A percentile compares a stretch with the other conserved stretches of the same genome.
These are phyloP conservation scores for Hypoxylon sp. DNA, from an alignment of 2,329 filamentous ascomycete genomes.

Conservation along the genomic window DNA sequence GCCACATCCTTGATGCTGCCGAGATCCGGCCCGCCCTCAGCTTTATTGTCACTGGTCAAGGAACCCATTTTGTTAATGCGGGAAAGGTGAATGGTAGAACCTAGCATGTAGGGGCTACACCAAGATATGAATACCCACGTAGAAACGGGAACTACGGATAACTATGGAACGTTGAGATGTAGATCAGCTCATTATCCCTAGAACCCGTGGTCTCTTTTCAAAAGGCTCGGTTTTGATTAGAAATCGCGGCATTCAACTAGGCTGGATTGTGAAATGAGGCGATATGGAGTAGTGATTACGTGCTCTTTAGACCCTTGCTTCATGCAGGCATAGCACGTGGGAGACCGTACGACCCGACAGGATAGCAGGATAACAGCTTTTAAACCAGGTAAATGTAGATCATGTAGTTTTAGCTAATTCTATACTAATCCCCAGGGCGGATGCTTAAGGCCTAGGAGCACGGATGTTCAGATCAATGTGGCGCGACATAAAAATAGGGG, in stretches of 20 bases:
- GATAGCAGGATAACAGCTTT: slow-evolving; percentile 11
- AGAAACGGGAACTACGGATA: slow-evolving; percentile 10
- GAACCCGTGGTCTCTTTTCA: slow-evolving; percentile 18
- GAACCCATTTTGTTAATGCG: slow-evolving; percentile 40
- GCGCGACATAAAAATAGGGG: background rate
- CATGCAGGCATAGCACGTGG: slow-evolving; percentile 20
- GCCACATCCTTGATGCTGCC: slow-evolving; percentile 61
- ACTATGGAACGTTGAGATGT: slow-evolving; percentile 6
- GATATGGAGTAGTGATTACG: slow-evolving; percentile 37
- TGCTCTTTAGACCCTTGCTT: slow-evolving; percentile 24
- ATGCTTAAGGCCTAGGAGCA: background rate
- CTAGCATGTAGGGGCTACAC: slow-evolving; percentile 7
- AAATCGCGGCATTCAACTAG: slow-evolving; percentile 21
- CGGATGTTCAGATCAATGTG: background rate
- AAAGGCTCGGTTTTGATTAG: slow-evolving; percentile 32
- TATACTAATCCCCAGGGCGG: background rate
- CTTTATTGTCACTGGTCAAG: slow-evolving; percentile 14
- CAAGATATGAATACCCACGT: slow-evolving; percentile 31
- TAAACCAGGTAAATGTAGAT: background rate
- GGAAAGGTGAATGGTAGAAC: background rate
- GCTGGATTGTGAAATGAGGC: slow-evolving; percentile 24
- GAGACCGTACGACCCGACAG: slow-evolving; percentile 1
- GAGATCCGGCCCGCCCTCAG: slow-evolving; percentile 19
- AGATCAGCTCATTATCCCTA: slow-evolving; percentile 19
- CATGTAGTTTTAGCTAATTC: background rate